These are phyloP conservation scores for Colletotrichum sublineola DNA, from an alignment of 2,329 filamentous ascomycete genomes.

Conservation along the genomic window DNA sequence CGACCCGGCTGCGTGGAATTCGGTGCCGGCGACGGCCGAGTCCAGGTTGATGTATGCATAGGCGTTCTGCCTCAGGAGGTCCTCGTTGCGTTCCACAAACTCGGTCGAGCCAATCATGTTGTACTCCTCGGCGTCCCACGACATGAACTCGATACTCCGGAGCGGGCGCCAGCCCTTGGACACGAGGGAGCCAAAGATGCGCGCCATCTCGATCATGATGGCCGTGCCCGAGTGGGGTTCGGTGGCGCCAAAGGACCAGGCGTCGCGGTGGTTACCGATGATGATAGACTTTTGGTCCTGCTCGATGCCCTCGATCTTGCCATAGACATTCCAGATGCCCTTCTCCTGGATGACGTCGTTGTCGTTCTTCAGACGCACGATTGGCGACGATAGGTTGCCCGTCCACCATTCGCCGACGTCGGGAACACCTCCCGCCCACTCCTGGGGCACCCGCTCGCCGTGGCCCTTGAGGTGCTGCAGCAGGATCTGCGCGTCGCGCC, in stretches of 20 bases:
- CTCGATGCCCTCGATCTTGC: slow-evolving; percentile 86
- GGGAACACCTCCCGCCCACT: slow-evolving; percentile 84
- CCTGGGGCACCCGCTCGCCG: slow-evolving; percentile 75
- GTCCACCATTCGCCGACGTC: slow-evolving; percentile 82
- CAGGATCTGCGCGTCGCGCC: slow-evolving; percentile 87
- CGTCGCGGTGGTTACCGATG: slow-evolving; percentile 93
- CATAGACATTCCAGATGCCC: slow-evolving; percentile 92
- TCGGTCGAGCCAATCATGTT: slow-evolving; percentile 96
- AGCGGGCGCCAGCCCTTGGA: slow-evolving; percentile 87
- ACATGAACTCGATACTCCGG: slow-evolving; percentile 96
- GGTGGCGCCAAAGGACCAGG: slow-evolving; percentile 89
- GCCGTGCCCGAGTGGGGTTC: slow-evolving; percentile 92
- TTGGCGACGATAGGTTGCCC: slow-evolving; percentile 79
- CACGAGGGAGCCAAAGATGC: slow-evolving; percentile 84
- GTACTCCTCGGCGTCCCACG: slow-evolving; percentile 95
- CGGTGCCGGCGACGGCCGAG: slow-evolving; percentile 79
- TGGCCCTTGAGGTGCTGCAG: slow-evolving; percentile 81
- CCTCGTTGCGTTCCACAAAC: slow-evolving; percentile 88
- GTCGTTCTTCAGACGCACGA: slow-evolving; percentile 85
- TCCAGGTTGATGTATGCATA: slow-evolving; percentile 95
- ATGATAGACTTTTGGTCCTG: slow-evolving; percentile 86
- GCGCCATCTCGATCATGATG: slow-evolving; percentile 88
- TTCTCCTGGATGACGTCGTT: slow-evolving; percentile 88
- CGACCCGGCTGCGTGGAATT: slow-evolving; percentile 83
- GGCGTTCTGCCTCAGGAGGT: slow-evolving; percentile 78